Evolutionary conservation across 495 filamentous ascomycete species (phyloP), one percentile per base, ranked within the genome.

Genomic region (Letharia columbiana): DNA sequence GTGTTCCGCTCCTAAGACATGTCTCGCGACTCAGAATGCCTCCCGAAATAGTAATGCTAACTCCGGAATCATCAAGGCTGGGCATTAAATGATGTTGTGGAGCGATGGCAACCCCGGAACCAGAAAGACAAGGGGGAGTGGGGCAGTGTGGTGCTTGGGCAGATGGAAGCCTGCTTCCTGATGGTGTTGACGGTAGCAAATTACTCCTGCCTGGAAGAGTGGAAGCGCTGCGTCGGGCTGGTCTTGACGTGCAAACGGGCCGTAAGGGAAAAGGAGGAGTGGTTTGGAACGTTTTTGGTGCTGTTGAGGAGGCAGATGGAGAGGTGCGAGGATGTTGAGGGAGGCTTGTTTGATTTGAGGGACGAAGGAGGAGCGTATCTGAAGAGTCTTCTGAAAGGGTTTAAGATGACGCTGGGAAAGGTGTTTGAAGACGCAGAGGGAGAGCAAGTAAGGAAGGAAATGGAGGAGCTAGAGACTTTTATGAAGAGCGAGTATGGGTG

Each of bases 171-270:
- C 70, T 82, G 85, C 45, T 97, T 94, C 75, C 70, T 97, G 7
- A 90, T 88, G 73, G 87, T 91, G 15, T 78, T 91, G 66, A 89
- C 88, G 35, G 79, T 97, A 54, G 88, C 88, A 74, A 97, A 95
- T 72, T 83, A 86, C 68, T 91, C 91, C 1, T 96, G 90, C 72
- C 80, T 92, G 35, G 87, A 92, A 70, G 91, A 96, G 68, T 98
- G 92, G 92, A 90, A 89, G 75, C 80, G 90, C 66, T 71, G 95
- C 39, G 75, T 92, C 10, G 80, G 80, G 45, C 77, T 96, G 42
- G 75, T 91, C 2, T 79, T 97, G 60, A 92, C 88, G 1, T 87
- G 87, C 65, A 83, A 81, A 62, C 68, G 64, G 52, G 86, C 92
- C 0, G 81, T 87, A 7, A 70, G 77, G 31, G 77, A 81, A 2